Evolutionary conservation across 306 rosid species (phyloP), one percentile per base, ranked within the genome.

Genomic region (Rosa persica): DNA sequence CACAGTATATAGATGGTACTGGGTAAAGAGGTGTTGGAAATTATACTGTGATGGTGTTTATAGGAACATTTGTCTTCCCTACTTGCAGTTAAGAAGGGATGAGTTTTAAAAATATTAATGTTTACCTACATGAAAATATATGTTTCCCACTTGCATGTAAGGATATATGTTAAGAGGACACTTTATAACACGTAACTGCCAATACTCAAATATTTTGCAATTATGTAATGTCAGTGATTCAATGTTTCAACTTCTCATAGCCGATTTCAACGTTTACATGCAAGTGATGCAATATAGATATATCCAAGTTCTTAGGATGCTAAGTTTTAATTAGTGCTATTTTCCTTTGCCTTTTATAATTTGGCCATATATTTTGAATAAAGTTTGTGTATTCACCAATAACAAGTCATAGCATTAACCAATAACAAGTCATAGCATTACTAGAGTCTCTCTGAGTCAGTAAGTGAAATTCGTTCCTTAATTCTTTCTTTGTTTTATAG

Each of bases 401-500:
- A 13, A 2, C 65, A 22, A 1, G 42, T 42, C 49, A 46, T 39
- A 39, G 6, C 42, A 2, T 39, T 39, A 39, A 65, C 46, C 70
- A 16, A 34, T 46, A 13, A 2, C 65, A 22, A 1, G 42, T 42
- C n/a, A 5, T 43, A 22, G 39, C 15, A 25, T 23, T 70, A 5
- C 13, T 70, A 30, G 0, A 16, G 20, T 15, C 16, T 71, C 47
- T 58, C 20, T 25, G 69, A 46, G 10, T 44, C 43, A 8, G 54
- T 43, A 10, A 13, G 17, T 2, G 44, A 62, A 75, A 20, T 30
- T 75, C 12, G 5, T 27, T 30, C 5, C 34, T 27, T 75, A 17
- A 25, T 62, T 73, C 10, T 9, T 42, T 40, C 20, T 1, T 30
- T 43, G 39, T 74, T 79, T 82, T 82, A 62, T 67, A 91, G 97